These are phyloP conservation scores for Backusella tuberculispora DNA, from an alignment of 192 early-diverging fungal species.

Conservation along the genomic window DNA sequence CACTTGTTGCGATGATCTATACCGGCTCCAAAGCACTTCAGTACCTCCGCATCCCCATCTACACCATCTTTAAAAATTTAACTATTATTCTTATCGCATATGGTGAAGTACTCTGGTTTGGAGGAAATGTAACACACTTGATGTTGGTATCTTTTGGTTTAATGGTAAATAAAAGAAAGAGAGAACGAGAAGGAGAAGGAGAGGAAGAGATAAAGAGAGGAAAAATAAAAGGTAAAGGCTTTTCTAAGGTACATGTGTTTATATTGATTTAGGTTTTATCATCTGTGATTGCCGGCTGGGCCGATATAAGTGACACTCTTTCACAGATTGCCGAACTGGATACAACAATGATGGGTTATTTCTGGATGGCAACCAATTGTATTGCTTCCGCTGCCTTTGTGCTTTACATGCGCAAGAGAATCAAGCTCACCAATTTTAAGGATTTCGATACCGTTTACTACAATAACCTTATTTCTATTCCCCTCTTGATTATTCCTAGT, in stretches of 20 bases:
- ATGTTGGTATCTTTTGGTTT: conserved; percentile 85
- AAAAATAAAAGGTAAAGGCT: neutral
- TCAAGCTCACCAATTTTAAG: conserved; percentile 90
- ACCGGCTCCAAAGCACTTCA: conserved; percentile 94
- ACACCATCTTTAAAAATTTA: conserved; percentile 98
- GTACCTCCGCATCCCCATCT: conserved; percentile 90
- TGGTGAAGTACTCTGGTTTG: conserved; percentile 84
- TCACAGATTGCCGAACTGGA: conserved; percentile 32
- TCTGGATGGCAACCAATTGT: conserved; percentile 95
- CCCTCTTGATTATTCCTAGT: conserved; percentile 74
- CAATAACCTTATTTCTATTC: conserved; percentile 92
- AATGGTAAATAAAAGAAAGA: conserved; percentile 55
- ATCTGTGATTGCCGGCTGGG: conserved; percentile 86
- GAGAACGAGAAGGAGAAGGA: no score
- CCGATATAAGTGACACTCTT: conserved; percentile 59
- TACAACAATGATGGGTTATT: conserved; percentile 65
- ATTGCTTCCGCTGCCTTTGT: conserved; percentile 85
- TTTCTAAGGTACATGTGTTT: neutral
- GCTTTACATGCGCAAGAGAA: conserved; percentile 88
- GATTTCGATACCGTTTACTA: conserved; percentile 99
- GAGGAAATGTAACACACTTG: conserved; percentile 77
- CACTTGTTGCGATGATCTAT: conserved; percentile 94
- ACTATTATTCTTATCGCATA: conserved; percentile 98
- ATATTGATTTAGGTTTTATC: conserved; percentile 63
- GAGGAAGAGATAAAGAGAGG: no score